Base-by-base conservation (phyloP, 208 protist species). In the Leishmania arabica region DNA sequence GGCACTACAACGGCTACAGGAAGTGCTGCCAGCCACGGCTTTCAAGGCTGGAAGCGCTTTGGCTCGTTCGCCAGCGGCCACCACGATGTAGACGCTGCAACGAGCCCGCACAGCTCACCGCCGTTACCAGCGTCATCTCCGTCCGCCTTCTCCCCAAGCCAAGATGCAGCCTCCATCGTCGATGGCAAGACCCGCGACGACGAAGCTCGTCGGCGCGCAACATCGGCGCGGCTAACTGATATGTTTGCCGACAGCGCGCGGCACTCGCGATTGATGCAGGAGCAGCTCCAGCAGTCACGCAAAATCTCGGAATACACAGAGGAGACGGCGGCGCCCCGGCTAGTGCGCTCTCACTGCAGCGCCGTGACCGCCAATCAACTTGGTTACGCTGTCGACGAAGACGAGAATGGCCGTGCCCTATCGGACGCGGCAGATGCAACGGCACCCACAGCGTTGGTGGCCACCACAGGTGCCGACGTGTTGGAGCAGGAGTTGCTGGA, bases 401-500 rank as follows among this genome's bases (percentile, higher is more conserved):
- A 77, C 47, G 71, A 79, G 31, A 56, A 42, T 9, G 49, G 72
- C 51, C 42, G 75, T 31, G 68, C 24, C 19, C 27, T 7, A 4
- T 31, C 45, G 69, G 69, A 3, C 45, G 77, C 54, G 68, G 65
- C 27, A 60, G 71, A 73, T 58, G 54, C 51, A 42, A 58, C 37
- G 74, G 2, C 19, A 11, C 9, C 31, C 31, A 70, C 19, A 3
- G n/a, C 42, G 37, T 42, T 69, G 56, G n/a, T 4, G 13, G 47
- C 78, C 27, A 64, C 64, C 11, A 21, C 56, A 9, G 49, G 19
- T 27, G 31, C 15, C 27, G 89, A 95, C 19, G 37, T 86, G 2
- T 72, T 95, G 19, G 90, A 96, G 77, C 88, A 96, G 78, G 91
- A 97, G 75, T 80, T 97, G 31, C 79, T 97, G 11, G 94, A 97